Conservation (phyloP, 106 monocot species). For the Posidonia australis region DNA sequence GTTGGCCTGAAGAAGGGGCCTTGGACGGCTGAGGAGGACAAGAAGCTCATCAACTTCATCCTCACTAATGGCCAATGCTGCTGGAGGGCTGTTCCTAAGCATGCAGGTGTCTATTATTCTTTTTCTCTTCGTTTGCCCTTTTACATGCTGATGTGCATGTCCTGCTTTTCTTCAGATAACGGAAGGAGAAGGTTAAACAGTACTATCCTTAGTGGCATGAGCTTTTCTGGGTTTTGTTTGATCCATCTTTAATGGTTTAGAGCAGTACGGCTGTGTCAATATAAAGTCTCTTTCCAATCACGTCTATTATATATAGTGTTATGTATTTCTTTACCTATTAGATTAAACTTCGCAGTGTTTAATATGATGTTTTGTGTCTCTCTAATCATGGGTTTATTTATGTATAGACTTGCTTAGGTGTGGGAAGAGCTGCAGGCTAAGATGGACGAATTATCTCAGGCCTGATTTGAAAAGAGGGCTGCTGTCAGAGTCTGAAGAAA, state of each 20-base stretch:
- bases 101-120: constrained; percentile 9
- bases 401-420: constrained; percentile 33
- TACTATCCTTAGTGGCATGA: no score
- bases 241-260: no score
- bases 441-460: constrained; percentile 85
- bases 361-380: not conserved
- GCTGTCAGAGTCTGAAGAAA: constrained; percentile 59
- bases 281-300: no score
- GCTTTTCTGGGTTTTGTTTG: no score
- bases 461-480: constrained; percentile 79
- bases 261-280: no score
- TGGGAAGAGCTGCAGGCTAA: constrained; percentile 68
- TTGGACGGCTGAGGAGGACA: constrained; percentile 22
- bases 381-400: not conserved
- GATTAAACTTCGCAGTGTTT: not conserved
- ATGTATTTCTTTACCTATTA: not conserved
- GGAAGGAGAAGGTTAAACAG: no score
- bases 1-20: constrained; percentile 21
- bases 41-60: constrained; percentile 16
- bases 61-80: constrained; percentile 17
- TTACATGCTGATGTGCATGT: not conserved
- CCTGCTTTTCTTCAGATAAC: no score
- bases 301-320: no score
- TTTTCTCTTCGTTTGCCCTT: not conserved
- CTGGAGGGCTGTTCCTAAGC: constrained; percentile 23